Conservation (phyloP, 2,329 filamentous ascomycete species). For the Chaetomium strumarium region DNA sequence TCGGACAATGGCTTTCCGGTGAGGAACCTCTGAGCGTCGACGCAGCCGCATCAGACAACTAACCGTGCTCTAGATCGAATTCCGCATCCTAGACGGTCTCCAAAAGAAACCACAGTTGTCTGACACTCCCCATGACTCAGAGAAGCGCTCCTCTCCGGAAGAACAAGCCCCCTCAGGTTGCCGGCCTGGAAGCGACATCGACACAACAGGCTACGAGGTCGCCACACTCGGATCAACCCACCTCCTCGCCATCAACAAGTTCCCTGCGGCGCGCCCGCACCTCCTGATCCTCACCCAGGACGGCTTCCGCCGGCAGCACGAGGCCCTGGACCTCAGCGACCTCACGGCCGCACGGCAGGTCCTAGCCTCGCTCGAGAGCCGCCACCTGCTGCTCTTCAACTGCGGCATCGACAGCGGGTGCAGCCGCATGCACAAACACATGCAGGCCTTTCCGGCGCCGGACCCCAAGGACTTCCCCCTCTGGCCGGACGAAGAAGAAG, state of each 20-base stretch:
- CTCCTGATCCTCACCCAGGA: conserved; percentile 42
- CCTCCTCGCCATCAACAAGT: conserved; percentile 43
- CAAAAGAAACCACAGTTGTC: conserved; percentile 19
- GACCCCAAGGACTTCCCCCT: conserved; percentile 25
- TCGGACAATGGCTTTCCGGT: conserved; percentile 21
- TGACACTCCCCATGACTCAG: conserved; percentile 3
- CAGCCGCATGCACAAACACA: conserved; percentile 44
- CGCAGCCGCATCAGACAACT: conserved; percentile 11
- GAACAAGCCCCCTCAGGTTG: conserved; percentile 8
- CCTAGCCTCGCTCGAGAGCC: conserved; percentile 24
- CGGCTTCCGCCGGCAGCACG: conserved; percentile 41
- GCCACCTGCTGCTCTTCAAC: conserved; percentile 41
- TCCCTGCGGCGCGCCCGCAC: conserved; percentile 43
- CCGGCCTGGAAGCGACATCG: conserved; percentile 37
- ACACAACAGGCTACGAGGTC: conserved; percentile 38
- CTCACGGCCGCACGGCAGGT: conserved; percentile 28
- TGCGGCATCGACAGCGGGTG: conserved; percentile 40
- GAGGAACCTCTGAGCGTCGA: conserved; percentile 6
- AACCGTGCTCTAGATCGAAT: conserved; percentile 12
- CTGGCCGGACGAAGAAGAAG: conserved; percentile 20
- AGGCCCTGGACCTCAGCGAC: conserved; percentile 32
- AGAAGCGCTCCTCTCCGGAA: background rate
- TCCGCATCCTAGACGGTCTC: conserved; percentile 14
- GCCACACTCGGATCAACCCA: conserved; percentile 36
- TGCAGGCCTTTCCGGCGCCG: conserved; percentile 37